phyloP scores from a whole-genome alignment of 1,284 basidiomycete genomes.

The Papiliotrema fonsecae region DNA sequence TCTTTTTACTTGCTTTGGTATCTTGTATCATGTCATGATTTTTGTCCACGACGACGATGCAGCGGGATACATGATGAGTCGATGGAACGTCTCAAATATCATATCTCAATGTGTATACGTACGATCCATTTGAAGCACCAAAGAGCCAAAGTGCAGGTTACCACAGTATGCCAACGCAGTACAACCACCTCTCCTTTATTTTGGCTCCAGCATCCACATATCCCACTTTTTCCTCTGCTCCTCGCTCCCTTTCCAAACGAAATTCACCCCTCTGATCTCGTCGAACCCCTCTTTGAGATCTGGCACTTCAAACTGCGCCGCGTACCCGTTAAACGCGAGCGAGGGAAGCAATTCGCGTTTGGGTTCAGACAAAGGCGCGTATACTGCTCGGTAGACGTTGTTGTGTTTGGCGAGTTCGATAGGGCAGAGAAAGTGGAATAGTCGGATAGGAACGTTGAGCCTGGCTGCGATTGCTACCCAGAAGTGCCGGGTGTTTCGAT shows the following conservation, averaged over 20 bases:
- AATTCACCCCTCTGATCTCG: slow-evolving; percentile 70
- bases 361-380: slow-evolving; percentile 29
- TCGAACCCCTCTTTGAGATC: slow-evolving; percentile 63
- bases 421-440: slow-evolving; percentile 67
- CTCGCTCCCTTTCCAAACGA: slow-evolving; percentile 68
- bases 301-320: slow-evolving; percentile 63
- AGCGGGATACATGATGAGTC: no score
- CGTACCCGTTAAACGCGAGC: slow-evolving; percentile 60
- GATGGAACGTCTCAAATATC: no score
- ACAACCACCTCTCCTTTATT: neutral
- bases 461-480: slow-evolving; percentile 66
- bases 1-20: no score
- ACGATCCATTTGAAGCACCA: no score
- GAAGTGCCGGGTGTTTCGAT: slow-evolving; percentile 60
- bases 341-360: slow-evolving; percentile 60
- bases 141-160: no score
- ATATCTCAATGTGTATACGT: no score
- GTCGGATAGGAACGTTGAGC: slow-evolving; percentile 57
- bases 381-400: slow-evolving; percentile 72
- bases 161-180: neutral
- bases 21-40: no score
- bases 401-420: slow-evolving; percentile 81
- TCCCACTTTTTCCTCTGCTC: slow-evolving; percentile 67
- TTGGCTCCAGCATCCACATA: slow-evolving; percentile 31
- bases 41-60: no score